Base-by-base conservation (phyloP, 169 alveolate genomes). In the Theileria annulata region DNA sequence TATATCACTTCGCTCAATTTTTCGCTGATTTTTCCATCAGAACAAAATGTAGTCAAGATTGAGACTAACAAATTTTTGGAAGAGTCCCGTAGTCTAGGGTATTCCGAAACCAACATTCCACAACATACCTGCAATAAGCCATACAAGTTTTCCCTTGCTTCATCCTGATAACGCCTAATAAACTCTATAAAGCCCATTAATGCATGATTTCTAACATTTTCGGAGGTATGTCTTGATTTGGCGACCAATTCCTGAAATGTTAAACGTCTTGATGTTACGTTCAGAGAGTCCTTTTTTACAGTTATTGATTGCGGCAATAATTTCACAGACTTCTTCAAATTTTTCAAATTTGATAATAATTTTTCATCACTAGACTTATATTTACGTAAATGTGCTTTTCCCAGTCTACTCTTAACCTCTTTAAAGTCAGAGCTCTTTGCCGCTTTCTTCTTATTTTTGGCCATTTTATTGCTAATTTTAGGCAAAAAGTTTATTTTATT, bases 221-320 rank as follows among this genome's bases (percentile, higher is more conserved):
- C 75, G 8, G 87, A 76, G 10, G 79, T 35, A 63, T 84, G 90
- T 71, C 87, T 19, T 1, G 87, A 77, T 35, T 77, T 84, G 25
- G 84, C 79, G 12, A 84, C 67, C 37, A 84, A 60, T 42, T 84
- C 90, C 4, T 86, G 82, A n/a, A 84, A 31, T 1, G 90, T 84
- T 13, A 84, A 59, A 15, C 87, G 51, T 21, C 83, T 47, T 13
- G 87, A 77, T 2, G 90, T 77, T 6, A 84, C 84, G 66, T 76
- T 76, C 5, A 84, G 78, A 27, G 64, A 47, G 21, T 78, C 83
- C 84, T 84, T 84, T 73, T 84, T 73, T n/a, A 78, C 70, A 15
- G 75, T 28, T 33, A 84, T 84, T 21, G 87, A 77, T 48, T 84
- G 90, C 1, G 83, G 71, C 1, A 79, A 59, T 9, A 84, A 63